These are phyloP conservation scores for Verbena officinalis DNA, from an alignment of 257 asterid genomes.

Conservation along the genomic window DNA sequence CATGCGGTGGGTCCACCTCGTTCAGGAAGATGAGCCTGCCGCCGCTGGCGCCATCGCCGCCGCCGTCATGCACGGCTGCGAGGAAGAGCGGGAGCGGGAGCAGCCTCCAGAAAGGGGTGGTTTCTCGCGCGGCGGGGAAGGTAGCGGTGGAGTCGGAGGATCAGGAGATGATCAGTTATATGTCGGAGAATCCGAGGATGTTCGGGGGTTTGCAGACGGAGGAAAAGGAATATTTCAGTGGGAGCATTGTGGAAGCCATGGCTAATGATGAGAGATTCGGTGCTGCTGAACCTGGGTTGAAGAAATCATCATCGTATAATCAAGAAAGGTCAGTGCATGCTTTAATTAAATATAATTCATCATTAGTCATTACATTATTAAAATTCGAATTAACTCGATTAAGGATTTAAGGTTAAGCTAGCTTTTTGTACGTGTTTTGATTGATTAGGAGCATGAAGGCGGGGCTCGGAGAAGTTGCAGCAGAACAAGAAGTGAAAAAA, in stretches of 20 bases:
- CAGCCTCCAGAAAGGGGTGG: slow-evolving; percentile 48
- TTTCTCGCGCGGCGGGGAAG: slow-evolving; percentile 46
- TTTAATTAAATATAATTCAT: too few relatives aligned
- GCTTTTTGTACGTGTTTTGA: neutral
- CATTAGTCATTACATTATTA: too few relatives aligned
- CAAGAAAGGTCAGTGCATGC: slow-evolving; percentile 57
- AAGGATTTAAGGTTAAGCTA: neutral
- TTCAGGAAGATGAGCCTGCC: slow-evolving; percentile 39
- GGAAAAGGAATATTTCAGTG: slow-evolving; percentile 73
- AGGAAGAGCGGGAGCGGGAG: slow-evolving; percentile 57
- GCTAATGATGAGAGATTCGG: slow-evolving; percentile 38
- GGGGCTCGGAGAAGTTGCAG: slow-evolving; percentile 42
- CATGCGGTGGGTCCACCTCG: slow-evolving; percentile 64
- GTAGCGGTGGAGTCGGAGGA: slow-evolving; percentile 33
- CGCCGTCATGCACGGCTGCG: slow-evolving; percentile 20
- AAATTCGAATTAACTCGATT: too few relatives aligned
- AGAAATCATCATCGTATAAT: slow-evolving; percentile 65
- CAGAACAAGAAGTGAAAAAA: slow-evolving; percentile 39
- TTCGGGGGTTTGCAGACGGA: slow-evolving; percentile 54
- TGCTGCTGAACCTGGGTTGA: slow-evolving; percentile 36
- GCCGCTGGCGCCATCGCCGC: slow-evolving; percentile 25
- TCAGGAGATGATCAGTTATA: slow-evolving; percentile 54
- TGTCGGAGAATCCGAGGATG: slow-evolving; percentile 70
- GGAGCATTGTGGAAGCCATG: slow-evolving; percentile 67
- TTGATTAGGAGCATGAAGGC: slow-evolving; percentile 49